Conservation (phyloP, 1,284 basidiomycete genomes). For the Cutaneotrichosporon daszewskae region DNA sequence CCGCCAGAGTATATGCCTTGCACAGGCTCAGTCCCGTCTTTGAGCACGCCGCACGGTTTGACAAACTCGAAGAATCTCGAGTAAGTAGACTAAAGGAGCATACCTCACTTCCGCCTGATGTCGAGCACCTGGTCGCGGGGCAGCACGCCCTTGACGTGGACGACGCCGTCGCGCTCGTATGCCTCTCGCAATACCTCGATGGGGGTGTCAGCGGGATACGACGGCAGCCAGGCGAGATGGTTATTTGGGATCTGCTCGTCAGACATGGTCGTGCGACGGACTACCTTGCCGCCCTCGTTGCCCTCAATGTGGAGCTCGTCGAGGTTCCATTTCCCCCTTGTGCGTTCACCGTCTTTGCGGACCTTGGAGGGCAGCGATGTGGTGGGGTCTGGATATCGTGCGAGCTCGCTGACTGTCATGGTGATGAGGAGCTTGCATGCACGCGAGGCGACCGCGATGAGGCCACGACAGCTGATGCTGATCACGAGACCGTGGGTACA, state of each 20-base stretch:
- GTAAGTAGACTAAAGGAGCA: too few species aligned
- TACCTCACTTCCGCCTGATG: constrained; percentile 5
- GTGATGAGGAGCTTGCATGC: too few species aligned
- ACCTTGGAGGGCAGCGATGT: not conserved
- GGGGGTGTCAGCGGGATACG: constrained; percentile 11
- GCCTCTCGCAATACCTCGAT: constrained; percentile 9
- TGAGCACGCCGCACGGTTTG: constrained; percentile 6
- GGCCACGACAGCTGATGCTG: too few species aligned
- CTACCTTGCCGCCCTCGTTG: constrained; percentile 12
- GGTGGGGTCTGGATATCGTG: constrained; percentile 9
- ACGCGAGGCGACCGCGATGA: too few species aligned
- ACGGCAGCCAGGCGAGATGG: constrained; percentile 12
- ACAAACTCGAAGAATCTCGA: constrained; percentile 13
- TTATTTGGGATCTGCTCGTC: constrained; percentile 11
- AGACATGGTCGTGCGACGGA: not conserved
- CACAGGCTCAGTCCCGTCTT: constrained; percentile 6
- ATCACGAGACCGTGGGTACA: too few species aligned
- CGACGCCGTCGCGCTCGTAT: constrained; percentile 17
- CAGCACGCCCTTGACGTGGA: constrained; percentile 14
- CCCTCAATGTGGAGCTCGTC: constrained; percentile 11
- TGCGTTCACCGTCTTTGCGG: constrained; percentile 7
- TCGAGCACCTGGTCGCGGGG: constrained; percentile 6
- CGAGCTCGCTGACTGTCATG: constrained; percentile 8
- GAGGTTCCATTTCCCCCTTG: constrained; percentile 1
- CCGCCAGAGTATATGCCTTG: constrained; percentile 14